Percentiles rank a stretch among this genome's conserved stretches.
Evolutionary conservation across 208 protist genomes (phyloP).

Genomic region (Leishmania turanica): DNA sequence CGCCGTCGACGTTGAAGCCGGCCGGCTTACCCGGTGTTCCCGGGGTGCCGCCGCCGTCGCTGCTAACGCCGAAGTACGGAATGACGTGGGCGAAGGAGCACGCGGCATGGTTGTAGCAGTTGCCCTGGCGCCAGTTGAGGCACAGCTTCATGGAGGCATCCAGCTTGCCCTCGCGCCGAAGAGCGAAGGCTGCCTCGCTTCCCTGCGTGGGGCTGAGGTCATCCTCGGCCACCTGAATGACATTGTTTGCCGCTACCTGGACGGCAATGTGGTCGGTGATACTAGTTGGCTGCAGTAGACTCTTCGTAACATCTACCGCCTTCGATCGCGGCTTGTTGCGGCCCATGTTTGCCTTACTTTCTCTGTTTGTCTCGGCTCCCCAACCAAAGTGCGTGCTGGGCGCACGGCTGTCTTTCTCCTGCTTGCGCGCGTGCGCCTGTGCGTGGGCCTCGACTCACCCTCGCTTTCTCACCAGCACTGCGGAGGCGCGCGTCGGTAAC

Average conservation of each 20-base stretch:
- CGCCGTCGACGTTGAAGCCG: neutral
- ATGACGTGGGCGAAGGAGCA: constrained; percentile 77
- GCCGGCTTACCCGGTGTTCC: constrained; percentile 7
- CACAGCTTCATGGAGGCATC: constrained; percentile 75
- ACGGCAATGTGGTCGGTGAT: constrained; percentile 64
- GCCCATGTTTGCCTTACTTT: constrained; percentile 13
- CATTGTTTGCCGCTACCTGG: constrained; percentile 40
- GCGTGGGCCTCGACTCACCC: neutral
- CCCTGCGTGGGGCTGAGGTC: constrained; percentile 84
- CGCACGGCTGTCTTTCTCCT: neutral
- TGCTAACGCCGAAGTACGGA: constrained; percentile 49
- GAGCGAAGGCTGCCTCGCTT: constrained; percentile 69
- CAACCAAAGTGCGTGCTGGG: neutral
- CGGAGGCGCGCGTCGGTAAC: neutral
- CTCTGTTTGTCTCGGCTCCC: neutral
- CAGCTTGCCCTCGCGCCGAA: constrained; percentile 65
- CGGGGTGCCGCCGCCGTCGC: constrained; percentile 5
- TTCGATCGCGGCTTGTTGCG: constrained; percentile 47
- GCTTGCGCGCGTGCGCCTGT: neutral
- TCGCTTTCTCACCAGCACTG: neutral
- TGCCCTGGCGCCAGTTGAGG: constrained; percentile 71
- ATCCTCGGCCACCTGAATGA: constrained; percentile 59
- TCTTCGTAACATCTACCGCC: constrained; percentile 83
- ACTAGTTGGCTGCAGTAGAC: constrained; percentile 58
- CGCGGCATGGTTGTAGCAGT: constrained; percentile 73